Base-by-base conservation (phyloP, 176 grass and related monocot species). In the Thinopyrum elongatum region DNA sequence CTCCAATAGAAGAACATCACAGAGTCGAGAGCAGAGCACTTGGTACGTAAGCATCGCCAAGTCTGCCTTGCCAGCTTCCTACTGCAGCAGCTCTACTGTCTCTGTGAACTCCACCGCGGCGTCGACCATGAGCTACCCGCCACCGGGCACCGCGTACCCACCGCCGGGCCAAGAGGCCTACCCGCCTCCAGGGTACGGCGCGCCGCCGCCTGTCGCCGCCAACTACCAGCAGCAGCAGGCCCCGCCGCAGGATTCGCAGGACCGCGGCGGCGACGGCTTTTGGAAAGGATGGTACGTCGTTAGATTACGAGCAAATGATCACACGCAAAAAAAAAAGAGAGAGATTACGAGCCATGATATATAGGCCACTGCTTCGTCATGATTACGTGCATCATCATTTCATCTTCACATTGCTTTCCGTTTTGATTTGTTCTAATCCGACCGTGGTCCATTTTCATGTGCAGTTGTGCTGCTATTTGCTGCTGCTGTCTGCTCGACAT, bases 401-500 rank as follows among this genome's bases (percentile, higher is more conserved):
- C 49, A 53, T 53, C 16, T 53, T 38, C 25, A 11, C 12, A 2
- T 71, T 26, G 63, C 26, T 23, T 47, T n/a, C 36, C 21, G 15
- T 31, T 3, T 5, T 75, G 4, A 5, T 49, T 68, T 33, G 6
- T 29, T 39, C 11, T 69, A 68, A 81, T 16, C 28, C 10, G 39
- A 11, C 33, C 19, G 39, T 35, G 21, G 31, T 35, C 29, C 25
- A 27, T 59, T 25, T 10, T 10, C n/a, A 64, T 60, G 58, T 68
- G 83, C 93, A 95, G 93, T 16, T 87, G 89, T 77, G 93, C 93
- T 16, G 90, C 59, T 3, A 29, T 95, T 26, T 95, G 90, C 77
- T 94, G 92, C 89, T 91, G 92, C 89, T 94, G 89, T 72, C 26
- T 94, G 25, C 84, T 94, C 7, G 92, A 94, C 70, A 82, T 68